Conservation (phyloP, 2,329 filamentous ascomycete genomes). For the Aspergillus uvarum region DNA sequence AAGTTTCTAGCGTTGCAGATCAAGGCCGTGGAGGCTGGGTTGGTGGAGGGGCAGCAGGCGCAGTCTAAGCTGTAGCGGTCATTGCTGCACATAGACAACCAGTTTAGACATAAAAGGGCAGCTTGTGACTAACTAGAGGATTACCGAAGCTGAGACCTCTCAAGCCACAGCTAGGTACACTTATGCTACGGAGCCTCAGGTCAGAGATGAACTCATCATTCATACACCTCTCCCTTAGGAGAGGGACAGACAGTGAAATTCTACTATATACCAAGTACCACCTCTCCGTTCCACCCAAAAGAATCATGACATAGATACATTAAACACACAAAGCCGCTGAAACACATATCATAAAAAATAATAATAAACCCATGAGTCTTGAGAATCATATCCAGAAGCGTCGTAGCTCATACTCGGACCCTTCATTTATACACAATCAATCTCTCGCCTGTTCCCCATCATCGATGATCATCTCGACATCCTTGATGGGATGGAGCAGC, state of each 20-base stretch:
- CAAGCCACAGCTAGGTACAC: no score
- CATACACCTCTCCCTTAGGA: neutral
- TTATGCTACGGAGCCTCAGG: no score
- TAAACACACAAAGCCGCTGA: neutral
- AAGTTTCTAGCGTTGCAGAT: conserved; percentile 53
- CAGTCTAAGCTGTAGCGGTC: neutral
- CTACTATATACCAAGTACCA: neutral
- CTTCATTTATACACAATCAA: neutral
- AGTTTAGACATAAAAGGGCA: no score
- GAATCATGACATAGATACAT: neutral
- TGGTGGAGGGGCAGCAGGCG: conserved; percentile 18
- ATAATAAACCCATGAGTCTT: neutral
- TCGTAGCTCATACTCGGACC: neutral
- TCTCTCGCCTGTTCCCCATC: conserved; percentile 23
- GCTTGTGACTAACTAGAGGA: no score
- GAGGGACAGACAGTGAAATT: neutral
- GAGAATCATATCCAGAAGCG: neutral
- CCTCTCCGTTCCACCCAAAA: neutral
- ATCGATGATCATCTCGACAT: conserved; percentile 58
- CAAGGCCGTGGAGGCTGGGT: conserved; percentile 45
- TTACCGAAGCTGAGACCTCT: no score
- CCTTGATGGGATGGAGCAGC: conserved; percentile 85
- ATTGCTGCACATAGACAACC: no score
- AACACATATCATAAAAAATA: neutral
- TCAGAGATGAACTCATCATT: neutral